phyloP scores from a whole-genome alignment of 2,329 filamentous ascomycete species.

The Talaromyces atroroseus region DNA sequence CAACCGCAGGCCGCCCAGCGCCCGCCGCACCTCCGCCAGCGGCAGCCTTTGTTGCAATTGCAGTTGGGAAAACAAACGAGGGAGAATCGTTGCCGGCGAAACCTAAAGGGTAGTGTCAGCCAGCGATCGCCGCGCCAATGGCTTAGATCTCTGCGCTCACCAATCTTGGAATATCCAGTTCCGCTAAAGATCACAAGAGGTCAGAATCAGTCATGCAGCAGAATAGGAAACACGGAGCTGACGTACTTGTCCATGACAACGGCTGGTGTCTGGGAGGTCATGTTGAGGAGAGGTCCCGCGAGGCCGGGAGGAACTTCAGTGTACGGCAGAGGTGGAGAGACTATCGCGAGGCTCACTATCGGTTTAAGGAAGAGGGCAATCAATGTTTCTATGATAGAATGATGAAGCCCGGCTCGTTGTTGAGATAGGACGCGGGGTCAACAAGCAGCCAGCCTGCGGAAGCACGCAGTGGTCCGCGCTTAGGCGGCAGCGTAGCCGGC shows the following conservation, averaged over 20 bases:
- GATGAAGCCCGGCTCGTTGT: background rate
- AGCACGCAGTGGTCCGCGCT: conserved; percentile 6
- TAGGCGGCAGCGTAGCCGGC: conserved; percentile 2
- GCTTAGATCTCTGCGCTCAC: conserved; percentile 48
- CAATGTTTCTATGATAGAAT: background rate
- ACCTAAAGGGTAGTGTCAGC: conserved; percentile 53
- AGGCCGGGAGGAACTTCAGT: conserved; percentile 7
- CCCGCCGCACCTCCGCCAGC: conserved; percentile 66
- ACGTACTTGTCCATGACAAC: conserved; percentile 99
- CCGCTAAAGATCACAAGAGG: conserved; percentile 57
- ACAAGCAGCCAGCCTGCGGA: conserved; percentile 8
- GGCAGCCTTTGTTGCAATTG: conserved; percentile 88
- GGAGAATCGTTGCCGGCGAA: conserved; percentile 99
- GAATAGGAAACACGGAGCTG: conserved; percentile 19
- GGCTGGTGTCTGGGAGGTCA: conserved; percentile 98
- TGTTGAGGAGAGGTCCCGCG: conserved; percentile 37
- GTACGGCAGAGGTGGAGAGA: background rate
- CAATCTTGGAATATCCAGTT: conserved; percentile 98
- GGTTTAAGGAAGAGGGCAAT: background rate
- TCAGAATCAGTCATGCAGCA: conserved; percentile 32
- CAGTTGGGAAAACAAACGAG: conserved; percentile 97
- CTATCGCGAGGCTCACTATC: background rate
- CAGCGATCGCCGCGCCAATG: conserved; percentile 15
- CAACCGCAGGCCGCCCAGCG: conserved; percentile 82
- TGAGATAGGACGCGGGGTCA: conserved; percentile 7